phyloP scores from a whole-genome alignment of 169 alveolate genomes.

The Ichthyophthirius multifiliis region DNA sequence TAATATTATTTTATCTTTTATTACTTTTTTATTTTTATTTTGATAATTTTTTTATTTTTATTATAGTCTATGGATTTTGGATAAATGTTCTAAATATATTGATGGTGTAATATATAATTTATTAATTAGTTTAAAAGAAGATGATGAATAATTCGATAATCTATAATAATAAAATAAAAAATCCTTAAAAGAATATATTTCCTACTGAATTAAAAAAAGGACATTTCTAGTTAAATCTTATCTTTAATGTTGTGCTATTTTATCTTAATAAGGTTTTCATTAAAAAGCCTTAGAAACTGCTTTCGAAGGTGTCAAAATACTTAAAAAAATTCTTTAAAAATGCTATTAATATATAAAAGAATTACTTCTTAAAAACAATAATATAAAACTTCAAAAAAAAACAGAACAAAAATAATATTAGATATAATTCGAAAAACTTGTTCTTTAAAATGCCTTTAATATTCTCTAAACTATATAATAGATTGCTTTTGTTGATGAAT shows the following conservation, averaged over 20 bases:
- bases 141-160: constrained; percentile 4
- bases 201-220: constrained; percentile 14
- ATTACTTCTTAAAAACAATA: too few relatives aligned
- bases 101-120: constrained; percentile 45
- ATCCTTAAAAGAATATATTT: too few relatives aligned
- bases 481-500: neutral
- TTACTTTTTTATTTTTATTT: neutral
- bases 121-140: constrained; percentile 37
- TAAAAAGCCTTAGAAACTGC: constrained; percentile 32
- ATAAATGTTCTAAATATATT: constrained; percentile 35
- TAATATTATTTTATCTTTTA: neutral
- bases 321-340: constrained; percentile 6
- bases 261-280: constrained; percentile 34
- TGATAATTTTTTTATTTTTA: neutral
- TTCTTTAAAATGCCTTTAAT: neutral
- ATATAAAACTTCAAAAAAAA: too few relatives aligned
- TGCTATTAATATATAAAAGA: constrained; percentile 11
- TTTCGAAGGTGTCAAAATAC: constrained; percentile 10
- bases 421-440: neutral
- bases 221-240: constrained; percentile 35
- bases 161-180: too few relatives aligned
- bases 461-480: neutral
- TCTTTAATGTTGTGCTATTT: constrained; percentile 29
- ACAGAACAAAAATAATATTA: too few relatives aligned
- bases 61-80: constrained; percentile 33